Evolutionary conservation across 2,329 filamentous ascomycete species (phyloP).

Genomic region (Xylaria sp.): DNA sequence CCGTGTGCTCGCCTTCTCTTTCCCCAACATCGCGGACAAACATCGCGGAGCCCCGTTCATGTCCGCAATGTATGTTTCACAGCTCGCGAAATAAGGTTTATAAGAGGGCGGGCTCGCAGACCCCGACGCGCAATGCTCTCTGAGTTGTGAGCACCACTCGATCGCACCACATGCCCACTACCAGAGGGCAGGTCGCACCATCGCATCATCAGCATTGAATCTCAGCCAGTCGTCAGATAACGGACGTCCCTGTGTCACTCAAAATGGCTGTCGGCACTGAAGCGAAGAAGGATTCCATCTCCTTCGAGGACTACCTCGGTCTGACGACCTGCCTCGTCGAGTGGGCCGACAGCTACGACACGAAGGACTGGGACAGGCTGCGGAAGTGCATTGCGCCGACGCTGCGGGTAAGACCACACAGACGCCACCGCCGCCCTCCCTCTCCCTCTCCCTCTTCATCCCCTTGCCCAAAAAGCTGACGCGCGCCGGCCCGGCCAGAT

Average conservation of each 20-base stretch:
- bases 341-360: conserved; percentile 69
- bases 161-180: no score
- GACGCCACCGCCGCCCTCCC: neutral
- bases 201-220: neutral
- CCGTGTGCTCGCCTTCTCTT: no score
- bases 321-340: conserved; percentile 49
- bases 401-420: conserved; percentile 48
- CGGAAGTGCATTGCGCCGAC: conserved; percentile 67
- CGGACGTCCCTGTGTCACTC: neutral
- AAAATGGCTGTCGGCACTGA: conserved; percentile 19
- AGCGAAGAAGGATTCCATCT: conserved; percentile 25
- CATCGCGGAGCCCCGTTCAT: no score
- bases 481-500: conserved; percentile 60
- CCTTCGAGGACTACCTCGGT: conserved; percentile 42
- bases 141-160: no score
- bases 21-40: no score
- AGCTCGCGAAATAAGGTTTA: no score
- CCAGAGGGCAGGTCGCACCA: no score
- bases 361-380: conserved; percentile 67
- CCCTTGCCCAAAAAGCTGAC: conserved; percentile 8
- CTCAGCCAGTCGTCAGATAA: neutral
- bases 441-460: neutral
- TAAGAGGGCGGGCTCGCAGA: no score
- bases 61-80: no score
- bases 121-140: no score